Conservation (phyloP, 345 rosid species). For the Linum trigynum region DNA sequence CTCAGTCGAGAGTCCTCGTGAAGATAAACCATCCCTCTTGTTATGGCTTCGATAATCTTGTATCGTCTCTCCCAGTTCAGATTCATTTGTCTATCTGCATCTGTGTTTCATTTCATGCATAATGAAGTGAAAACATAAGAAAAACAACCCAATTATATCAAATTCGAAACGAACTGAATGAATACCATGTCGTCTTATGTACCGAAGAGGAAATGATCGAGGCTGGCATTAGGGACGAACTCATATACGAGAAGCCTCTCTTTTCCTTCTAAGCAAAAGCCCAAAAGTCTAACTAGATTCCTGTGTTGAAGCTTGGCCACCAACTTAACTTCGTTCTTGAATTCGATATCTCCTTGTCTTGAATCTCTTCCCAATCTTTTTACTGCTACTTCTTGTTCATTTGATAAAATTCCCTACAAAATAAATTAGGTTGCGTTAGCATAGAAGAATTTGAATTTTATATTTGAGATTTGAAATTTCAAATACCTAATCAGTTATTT, state of each 20-base stretch:
- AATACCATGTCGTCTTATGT: neutral
- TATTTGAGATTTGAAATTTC: too few species aligned
- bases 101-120: neutral
- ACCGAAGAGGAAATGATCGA: too few species aligned
- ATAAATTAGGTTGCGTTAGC: too few species aligned
- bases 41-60: conserved; percentile 31
- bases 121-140: too few species aligned
- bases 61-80: conserved; percentile 26
- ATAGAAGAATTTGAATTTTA: too few species aligned
- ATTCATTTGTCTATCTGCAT: conserved; percentile 10
- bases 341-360: conserved; percentile 32
- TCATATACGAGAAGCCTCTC: too few species aligned
- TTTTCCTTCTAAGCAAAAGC: too few species aligned
- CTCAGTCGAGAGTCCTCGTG: conserved; percentile 31
- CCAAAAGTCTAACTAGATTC: too few species aligned
- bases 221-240: too few species aligned
- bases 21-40: conserved; percentile 40
- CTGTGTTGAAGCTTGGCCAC: too few species aligned
- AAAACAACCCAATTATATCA: neutral
- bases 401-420: conserved; percentile 17
- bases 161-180: neutral
- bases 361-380: conserved; percentile 26
- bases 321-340: conserved; percentile 3
- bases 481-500: too few species aligned
- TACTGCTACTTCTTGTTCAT: conserved; percentile 23